Conservation (phyloP, 1,139 yeast species). For the Trichomonascaceae sp. region DNA sequence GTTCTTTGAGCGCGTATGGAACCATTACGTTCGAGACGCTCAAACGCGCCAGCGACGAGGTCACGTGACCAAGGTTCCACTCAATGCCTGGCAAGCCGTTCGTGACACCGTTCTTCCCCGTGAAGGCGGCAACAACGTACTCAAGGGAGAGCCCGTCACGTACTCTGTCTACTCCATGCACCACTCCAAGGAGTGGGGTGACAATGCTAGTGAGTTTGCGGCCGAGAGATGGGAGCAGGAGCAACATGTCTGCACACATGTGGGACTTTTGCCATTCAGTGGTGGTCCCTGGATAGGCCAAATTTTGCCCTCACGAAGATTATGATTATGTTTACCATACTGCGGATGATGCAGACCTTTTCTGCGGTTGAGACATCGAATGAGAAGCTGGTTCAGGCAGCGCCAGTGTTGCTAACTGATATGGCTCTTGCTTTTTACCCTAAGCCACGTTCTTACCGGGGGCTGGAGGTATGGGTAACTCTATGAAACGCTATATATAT, state of each 20-base stretch:
- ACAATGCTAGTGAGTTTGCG: slow-evolving; percentile 33
- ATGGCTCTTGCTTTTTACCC: too few species aligned
- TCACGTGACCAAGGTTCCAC: slow-evolving; percentile 34
- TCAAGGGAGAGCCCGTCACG: slow-evolving; percentile 36
- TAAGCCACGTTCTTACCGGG: too few species aligned
- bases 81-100: slow-evolving; percentile 35
- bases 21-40: slow-evolving; percentile 34
- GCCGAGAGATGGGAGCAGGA: slow-evolving; percentile 38
- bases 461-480: too few species aligned
- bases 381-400: too few species aligned
- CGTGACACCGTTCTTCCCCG: slow-evolving; percentile 36
- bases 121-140: slow-evolving; percentile 39
- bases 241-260: slow-evolving; percentile 12
- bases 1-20: slow-evolving; percentile 31
- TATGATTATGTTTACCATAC: slow-evolving; percentile 33
- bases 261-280: slow-evolving; percentile 45
- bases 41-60: slow-evolving; percentile 34
- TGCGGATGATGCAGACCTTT: slow-evolving; percentile 29
- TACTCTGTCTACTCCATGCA: slow-evolving; percentile 37
- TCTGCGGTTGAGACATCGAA: too few species aligned
- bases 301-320: slow-evolving; percentile 49
- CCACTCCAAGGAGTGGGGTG: slow-evolving; percentile 35
- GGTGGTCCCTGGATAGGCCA: slow-evolving; percentile 53
- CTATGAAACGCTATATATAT: too few species aligned
- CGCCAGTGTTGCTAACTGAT: too few species aligned